These are phyloP conservation scores for Eucalyptus erythrocorys DNA, from an alignment of 345 rosid genomes.

Conservation along the genomic window DNA sequence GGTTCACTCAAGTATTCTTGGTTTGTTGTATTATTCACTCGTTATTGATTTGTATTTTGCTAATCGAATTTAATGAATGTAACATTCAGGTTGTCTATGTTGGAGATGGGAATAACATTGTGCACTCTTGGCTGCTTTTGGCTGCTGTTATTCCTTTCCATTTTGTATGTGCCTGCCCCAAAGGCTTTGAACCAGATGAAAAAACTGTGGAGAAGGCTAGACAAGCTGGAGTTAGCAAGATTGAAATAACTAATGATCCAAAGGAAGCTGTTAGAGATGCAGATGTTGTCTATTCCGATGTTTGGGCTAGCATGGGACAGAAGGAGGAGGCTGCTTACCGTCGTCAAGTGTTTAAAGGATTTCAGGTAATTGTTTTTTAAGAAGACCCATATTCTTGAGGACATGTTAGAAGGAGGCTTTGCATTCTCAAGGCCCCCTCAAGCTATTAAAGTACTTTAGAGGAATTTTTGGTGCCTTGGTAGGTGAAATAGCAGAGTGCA, in stretches of 20 bases:
- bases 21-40: not conserved
- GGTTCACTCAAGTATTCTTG: slow-evolving; percentile 21
- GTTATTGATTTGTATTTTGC: not conserved
- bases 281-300: slow-evolving; percentile 98
- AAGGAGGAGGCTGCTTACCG: slow-evolving; percentile 91
- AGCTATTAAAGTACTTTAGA: not conserved
- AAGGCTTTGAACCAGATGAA: slow-evolving; percentile 83
- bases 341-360: slow-evolving; percentile 72
- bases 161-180: slow-evolving; percentile 87
- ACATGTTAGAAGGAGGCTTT: not conserved
- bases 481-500: not conserved
- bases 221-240: slow-evolving; percentile 73
- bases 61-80: not conserved
- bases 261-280: slow-evolving; percentile 84
- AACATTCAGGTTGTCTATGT: slow-evolving; percentile 81
- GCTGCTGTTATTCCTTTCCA: slow-evolving; percentile 95
- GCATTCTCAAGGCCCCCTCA: not conserved
- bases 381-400: not conserved
- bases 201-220: slow-evolving; percentile 65
- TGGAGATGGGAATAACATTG: slow-evolving; percentile 95
- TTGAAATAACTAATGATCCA: slow-evolving; percentile 78
- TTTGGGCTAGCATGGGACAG: slow-evolving; percentile 99
- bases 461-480: not conserved
- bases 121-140: slow-evolving; percentile 87
- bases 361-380: slow-evolving; percentile 42